Base-by-base conservation (phyloP, 2,329 filamentous ascomycete genomes). In the Colletotrichum siamense region DNA sequence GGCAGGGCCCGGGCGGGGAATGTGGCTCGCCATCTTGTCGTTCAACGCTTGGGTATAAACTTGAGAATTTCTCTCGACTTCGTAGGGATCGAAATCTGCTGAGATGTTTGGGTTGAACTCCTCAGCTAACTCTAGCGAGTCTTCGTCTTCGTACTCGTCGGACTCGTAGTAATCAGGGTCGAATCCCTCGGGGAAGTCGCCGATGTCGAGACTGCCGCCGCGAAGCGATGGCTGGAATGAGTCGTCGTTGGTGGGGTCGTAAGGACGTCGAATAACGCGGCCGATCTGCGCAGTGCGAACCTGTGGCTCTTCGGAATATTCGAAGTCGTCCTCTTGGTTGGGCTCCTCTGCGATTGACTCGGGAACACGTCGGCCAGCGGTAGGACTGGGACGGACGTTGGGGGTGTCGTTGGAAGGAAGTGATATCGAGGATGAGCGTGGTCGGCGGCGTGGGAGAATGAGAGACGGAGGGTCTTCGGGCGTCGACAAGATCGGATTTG, bases 1-100 rank as follows among this genome's bases (percentile, higher is more conserved):
- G 76, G 96, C 96, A 73, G 96, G 96, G 69, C 96, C 96, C 74
- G 96, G 96, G 88, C 96, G 95, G 75, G 97, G 96, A 80, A 98
- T 91, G 73, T 79, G 86, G 77, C 82, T 80, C 76, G 86, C 81
- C 88, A 89, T 85, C 49, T 66, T 85, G 75, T 66, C 85, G 75
- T 59, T 26, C 22, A 73, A 39, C 24, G 68, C 70, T 79, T 78
- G 79, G 4, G 18, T 44, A 24, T 62, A 39, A 28, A 64, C 30
- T 26, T 36, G 39, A 15, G 70, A 65, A 18, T 59, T 67, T 22
- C 34, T 26, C 65, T 76, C 64, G 59, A 69, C 28, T 36, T 64
- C 55, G 70, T 65, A 74, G 18, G 65, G 49, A 22, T 76, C 52
- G 34, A 69, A 68, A 16, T 76, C 63, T 26, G 69, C 64, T 15